phyloP scores from a whole-genome alignment of 164 flowering plant species.

The Hamamelis virginiana region DNA sequence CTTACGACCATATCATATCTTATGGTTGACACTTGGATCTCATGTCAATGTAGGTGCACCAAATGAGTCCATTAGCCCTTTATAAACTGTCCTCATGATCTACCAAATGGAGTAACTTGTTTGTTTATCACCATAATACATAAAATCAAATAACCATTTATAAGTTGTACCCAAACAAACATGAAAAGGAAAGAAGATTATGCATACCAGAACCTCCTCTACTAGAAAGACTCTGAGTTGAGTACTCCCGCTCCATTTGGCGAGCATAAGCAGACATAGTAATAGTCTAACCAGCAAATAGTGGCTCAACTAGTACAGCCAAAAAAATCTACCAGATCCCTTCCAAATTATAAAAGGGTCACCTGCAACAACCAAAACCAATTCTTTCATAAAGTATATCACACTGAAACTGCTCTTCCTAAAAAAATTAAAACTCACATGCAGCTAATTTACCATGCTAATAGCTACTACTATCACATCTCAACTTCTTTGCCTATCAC shows the following conservation, averaged over 20 bases:
- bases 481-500: too few species aligned
- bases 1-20: too few species aligned
- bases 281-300: conserved; percentile 1
- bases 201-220: conserved; percentile 55
- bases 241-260: conserved; percentile 53
- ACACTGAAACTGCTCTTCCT: too few species aligned
- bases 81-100: neutral
- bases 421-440: neutral
- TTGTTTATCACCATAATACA: neutral
- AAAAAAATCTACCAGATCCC: conserved; percentile 7
- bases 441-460: conserved; percentile 5
- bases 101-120: neutral
- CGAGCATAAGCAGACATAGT: conserved; percentile 46
- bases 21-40: too few species aligned
- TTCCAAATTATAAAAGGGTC: conserved; percentile 6
- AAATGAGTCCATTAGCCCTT: too few species aligned
- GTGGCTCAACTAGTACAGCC: conserved; percentile 1
- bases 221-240: conserved; percentile 41
- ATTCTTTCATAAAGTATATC: too few species aligned
- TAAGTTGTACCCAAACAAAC: neutral
- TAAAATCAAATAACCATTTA: neutral
- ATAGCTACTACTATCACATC: neutral
- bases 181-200: neutral
- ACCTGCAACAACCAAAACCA: conserved; percentile 4
- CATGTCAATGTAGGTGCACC: too few species aligned